Evolutionary conservation across 2,329 filamentous ascomycete genomes (phyloP).

Genomic region (Diplocarpon rosae): DNA sequence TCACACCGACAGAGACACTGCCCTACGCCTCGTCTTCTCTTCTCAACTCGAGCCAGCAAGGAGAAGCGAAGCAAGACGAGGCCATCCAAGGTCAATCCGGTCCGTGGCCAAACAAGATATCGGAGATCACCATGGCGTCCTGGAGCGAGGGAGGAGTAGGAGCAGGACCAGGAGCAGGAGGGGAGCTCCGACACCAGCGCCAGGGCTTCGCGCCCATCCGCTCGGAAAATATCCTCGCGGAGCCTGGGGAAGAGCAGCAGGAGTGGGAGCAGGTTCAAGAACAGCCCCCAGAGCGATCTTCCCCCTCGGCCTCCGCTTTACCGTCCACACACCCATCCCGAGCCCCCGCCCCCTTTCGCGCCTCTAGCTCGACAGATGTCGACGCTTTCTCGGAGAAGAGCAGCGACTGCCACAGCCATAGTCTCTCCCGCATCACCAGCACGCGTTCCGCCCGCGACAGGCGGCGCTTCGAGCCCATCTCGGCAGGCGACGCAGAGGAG

Average conservation of each 20-base stretch:
- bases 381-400: neutral
- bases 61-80: too few relatives aligned
- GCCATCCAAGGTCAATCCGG: too few relatives aligned
- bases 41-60: too few relatives aligned
- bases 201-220: conserved; percentile 4
- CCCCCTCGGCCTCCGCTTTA: too few relatives aligned
- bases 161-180: too few relatives aligned
- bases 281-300: conserved; percentile 8
- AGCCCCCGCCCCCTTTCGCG: neutral
- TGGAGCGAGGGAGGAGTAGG: too few relatives aligned
- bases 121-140: too few relatives aligned
- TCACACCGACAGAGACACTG: too few relatives aligned
- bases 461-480: conserved; percentile 19
- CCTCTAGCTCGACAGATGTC: conserved; percentile 8
- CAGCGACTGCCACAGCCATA: neutral
- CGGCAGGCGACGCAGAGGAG: conserved; percentile 19
- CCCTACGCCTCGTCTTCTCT: too few relatives aligned
- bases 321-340: too few relatives aligned
- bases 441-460: conserved; percentile 13
- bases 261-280: conserved; percentile 4
- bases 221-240: conserved; percentile 10
- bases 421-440: conserved; percentile 9
- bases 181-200: too few relatives aligned
- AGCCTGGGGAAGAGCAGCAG: neutral
- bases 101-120: too few relatives aligned